phyloP scores from a whole-genome alignment of 2,329 filamentous ascomycete genomes.

The Trichoderma afroharzianum region DNA sequence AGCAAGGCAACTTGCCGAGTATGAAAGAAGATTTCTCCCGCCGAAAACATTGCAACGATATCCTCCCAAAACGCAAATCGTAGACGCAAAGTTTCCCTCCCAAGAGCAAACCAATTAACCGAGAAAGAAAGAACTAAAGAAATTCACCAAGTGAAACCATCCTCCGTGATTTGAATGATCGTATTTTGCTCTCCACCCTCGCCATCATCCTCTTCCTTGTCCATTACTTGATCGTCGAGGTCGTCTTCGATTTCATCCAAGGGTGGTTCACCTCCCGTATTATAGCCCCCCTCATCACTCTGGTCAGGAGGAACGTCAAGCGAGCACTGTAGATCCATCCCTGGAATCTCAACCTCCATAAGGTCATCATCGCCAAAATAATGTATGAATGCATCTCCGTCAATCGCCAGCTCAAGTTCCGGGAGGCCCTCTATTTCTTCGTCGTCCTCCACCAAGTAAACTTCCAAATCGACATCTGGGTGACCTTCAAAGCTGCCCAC shows the following conservation, averaged over 20 bases:
- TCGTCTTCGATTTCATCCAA: neutral
- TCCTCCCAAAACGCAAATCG: neutral
- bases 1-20: neutral
- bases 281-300: neutral
- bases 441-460: conserved; percentile 29
- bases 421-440: conserved; percentile 27
- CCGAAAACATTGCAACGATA: neutral
- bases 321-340: conserved; percentile 22
- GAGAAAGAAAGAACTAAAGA: neutral
- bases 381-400: conserved; percentile 26
- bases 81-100: neutral
- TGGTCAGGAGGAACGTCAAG: conserved; percentile 16
- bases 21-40: neutral
- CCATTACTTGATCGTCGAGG: neutral
- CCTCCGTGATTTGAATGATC: neutral
- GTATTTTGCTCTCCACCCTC: neutral
- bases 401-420: conserved; percentile 30
- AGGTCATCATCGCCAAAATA: conserved; percentile 23
- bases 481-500: conserved; percentile 10
- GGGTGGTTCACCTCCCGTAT: neutral
- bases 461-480: conserved; percentile 28
- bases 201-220: neutral
- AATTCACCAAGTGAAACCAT: neutral
- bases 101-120: neutral
- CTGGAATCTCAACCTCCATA: conserved; percentile 29